These are phyloP conservation scores for Botrytis cinerea DNA, from an alignment of 2,329 filamentous ascomycete genomes.

Conservation along the genomic window DNA sequence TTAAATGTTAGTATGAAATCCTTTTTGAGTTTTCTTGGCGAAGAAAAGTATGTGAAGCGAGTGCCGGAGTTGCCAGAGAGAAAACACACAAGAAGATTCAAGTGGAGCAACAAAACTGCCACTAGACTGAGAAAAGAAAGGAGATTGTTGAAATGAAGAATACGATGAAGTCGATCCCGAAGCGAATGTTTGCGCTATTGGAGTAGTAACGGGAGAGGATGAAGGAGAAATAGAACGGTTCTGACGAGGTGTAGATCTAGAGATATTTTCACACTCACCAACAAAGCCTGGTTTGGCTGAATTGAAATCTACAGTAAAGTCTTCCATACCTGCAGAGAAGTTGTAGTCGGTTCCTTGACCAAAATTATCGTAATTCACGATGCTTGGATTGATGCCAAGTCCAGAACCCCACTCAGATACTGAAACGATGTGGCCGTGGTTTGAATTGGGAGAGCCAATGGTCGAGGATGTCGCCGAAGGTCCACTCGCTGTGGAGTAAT, in stretches of 20 bases:
- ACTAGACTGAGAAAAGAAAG: conserved; percentile 56
- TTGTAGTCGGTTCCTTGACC: conserved; percentile 39
- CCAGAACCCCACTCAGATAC: conserved; percentile 39
- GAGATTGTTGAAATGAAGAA: conserved; percentile 42
- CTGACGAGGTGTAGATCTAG: conserved; percentile 42
- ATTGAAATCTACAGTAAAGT: conserved; percentile 43
- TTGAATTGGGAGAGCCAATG: conserved; percentile 41
- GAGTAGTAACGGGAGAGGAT: conserved; percentile 30
- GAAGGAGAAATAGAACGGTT: conserved; percentile 33
- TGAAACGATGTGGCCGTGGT: conserved; percentile 37
- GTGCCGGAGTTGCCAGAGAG: conserved; percentile 43
- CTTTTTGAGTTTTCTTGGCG: conserved; percentile 8
- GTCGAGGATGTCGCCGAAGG: conserved; percentile 41
- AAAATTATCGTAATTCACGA: conserved; percentile 39
- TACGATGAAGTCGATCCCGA: conserved; percentile 32
- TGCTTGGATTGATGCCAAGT: conserved; percentile 40
- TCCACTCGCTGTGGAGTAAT: conserved; percentile 41
- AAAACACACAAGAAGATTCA: conserved; percentile 55
- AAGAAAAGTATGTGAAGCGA: conserved; percentile 14
- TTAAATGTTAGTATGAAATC: conserved; percentile 34
- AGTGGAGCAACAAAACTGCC: conserved; percentile 55
- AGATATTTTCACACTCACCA: conserved; percentile 48
- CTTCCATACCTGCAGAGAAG: conserved; percentile 42
- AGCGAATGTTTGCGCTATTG: conserved; percentile 27
- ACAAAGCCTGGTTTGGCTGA: conserved; percentile 47